Base-by-base conservation (phyloP, 1,284 basidiomycete species). In the Leccinum pachyderme region DNA sequence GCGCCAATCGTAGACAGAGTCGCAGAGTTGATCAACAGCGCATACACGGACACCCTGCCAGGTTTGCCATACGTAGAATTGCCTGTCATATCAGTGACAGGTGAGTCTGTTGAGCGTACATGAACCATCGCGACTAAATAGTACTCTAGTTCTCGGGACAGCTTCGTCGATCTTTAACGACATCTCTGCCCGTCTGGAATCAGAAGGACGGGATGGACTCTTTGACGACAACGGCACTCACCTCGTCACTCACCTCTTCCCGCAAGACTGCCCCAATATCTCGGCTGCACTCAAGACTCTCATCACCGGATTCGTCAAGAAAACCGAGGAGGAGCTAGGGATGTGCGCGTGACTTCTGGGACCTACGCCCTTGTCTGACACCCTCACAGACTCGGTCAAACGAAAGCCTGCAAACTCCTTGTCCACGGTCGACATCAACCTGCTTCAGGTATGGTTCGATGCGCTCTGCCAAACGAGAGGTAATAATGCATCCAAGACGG, bases 391-490 rank as follows among this genome's bases (percentile, higher is more conserved):
- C 12, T 58, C 47, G 2, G 58, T 67, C 9, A 81, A 77, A 56
- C 77, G 77, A 41, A 81, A 76, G 56, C 62, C 79, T 0, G 63
- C 77, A 1, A 71, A 73, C 0, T 81, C 84, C 1, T 67, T 87
- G 22, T 84, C 83, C 1, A 75, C 68, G 28, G 83, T 81, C 58
- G 86, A 90, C 63, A 81, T 90, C 29, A 73, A 74, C 49, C 64
- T 81, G 18, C 74, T 89, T 13, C 71, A 74, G 32, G 75, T 77
- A 13, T 89, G 87, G 86, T 83, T 83, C 59, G 64, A 72, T 9
- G 73, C 75, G 4, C 59, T 78, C 33, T 64, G 69, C 37, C 65
- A 72, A 39, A 57, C 63, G 3, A 70, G 71, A 64, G 74, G 77
- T 79, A 68, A 39, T 9, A 9, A 15, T 8, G 7, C 47, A 22